Base-by-base conservation (phyloP, 306 rosid genomes). In the Luffa aegyptiaca region DNA sequence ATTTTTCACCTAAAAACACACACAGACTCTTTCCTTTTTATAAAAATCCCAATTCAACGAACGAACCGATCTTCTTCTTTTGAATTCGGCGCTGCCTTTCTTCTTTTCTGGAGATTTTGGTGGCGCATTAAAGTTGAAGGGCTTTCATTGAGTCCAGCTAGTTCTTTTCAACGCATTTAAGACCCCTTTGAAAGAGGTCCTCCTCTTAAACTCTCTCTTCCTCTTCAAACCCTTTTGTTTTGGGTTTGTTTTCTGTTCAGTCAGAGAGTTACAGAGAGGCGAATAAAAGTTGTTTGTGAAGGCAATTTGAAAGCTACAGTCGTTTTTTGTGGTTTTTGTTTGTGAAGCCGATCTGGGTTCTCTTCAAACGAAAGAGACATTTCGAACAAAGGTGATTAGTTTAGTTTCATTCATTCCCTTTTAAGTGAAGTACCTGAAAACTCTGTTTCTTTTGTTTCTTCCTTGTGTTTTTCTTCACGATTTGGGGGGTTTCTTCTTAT, bases 71-170 rank as follows among this genome's bases (percentile, higher is more conserved):
- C 73, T 31, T 62, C 20, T 52, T 59, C 63, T 61, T 82, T 83
- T 86, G 72, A 77, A 79, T 86, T 84, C 84, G 70, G 83, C 90
- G 79, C 87, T 82, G 85, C 81, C 81, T 78, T 82, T 68, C 84
- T 42, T 20, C 45, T 70, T 10, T 79, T 83, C 90, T 79, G 86
- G 82, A 52, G 88, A 86, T 79, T 83, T 87, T 85, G 86, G 57
- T 89, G 91, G 89, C 91, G 82, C 91, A 86, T 89, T 88, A 77
- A 89, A 71, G 85, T 81, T 80, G 68, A 14, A 14, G 77, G 49
- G 80, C 63, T 80, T 87, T 69, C 80, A 51, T 80, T 75, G 45
- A 75, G 9, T 75, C 61, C 63, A 61, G 21, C 71, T 42, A 58
- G 5, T 72, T 74, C 5, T 21, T 18, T 39, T 14, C 56, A 4